A percentile compares a stretch with the other conserved stretches of the same genome.
These are phyloP conservation scores for Cyathus striatus DNA, from an alignment of 768 basidiomycete genomes.

Conservation along the genomic window DNA sequence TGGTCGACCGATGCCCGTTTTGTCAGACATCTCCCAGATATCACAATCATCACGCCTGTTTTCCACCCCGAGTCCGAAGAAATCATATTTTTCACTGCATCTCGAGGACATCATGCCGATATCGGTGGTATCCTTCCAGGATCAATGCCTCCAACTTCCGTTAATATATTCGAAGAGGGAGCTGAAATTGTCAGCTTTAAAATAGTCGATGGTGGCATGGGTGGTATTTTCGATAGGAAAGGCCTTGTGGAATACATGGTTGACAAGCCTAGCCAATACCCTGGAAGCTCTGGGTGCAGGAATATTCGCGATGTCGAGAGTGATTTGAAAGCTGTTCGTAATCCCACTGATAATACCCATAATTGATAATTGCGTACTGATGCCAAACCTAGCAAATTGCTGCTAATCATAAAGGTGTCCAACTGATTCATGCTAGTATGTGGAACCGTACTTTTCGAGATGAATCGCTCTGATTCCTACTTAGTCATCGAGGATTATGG, in stretches of 20 bases:
- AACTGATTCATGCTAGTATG: constrained; percentile 76
- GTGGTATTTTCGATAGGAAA: constrained; percentile 73
- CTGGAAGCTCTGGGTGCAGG: constrained; percentile 82
- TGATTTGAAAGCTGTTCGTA: constrained; percentile 80
- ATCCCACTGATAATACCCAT: neutral
- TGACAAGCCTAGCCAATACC: constrained; percentile 74
- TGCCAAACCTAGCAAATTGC: constrained; percentile 70
- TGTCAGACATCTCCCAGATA: constrained; percentile 55
- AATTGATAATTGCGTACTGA: constrained; percentile 4
- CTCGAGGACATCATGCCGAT: constrained; percentile 91
- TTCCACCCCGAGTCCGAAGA: constrained; percentile 61
- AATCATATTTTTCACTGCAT: constrained; percentile 92
- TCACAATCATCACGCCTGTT: constrained; percentile 92
- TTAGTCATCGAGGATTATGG: constrained; percentile 84
- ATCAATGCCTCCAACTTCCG: constrained; percentile 93
- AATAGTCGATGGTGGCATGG: constrained; percentile 74
- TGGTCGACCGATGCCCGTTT: neutral
- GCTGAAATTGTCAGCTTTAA: constrained; percentile 91
- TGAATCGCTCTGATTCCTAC: neutral
- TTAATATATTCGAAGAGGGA: constrained; percentile 90
- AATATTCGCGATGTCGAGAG: constrained; percentile 89
- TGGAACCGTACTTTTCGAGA: constrained; percentile 2
- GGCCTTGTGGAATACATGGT: constrained; percentile 78
- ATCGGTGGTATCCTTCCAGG: constrained; percentile 91
- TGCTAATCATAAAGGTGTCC: constrained; percentile 88